Conservation (phyloP, 768 basidiomycete species). For the Leccinum sublutescens region DNA sequence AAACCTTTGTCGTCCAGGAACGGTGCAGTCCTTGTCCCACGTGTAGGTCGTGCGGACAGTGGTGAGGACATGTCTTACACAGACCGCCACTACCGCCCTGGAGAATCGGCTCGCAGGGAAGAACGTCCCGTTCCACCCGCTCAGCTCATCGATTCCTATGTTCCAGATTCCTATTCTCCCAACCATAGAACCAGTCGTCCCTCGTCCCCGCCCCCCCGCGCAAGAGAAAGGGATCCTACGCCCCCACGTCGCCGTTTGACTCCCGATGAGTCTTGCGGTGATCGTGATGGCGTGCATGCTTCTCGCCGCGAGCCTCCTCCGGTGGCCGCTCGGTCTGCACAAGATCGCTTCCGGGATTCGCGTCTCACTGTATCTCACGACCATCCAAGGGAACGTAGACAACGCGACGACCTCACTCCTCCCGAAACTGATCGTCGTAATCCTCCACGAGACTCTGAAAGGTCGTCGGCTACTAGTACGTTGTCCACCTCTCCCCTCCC, state of each 20-base stretch:
- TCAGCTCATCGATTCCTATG: slow-evolving; percentile 27
- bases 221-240: slow-evolving; percentile 25
- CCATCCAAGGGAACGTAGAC: slow-evolving; percentile 25
- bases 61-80: slow-evolving; percentile 45
- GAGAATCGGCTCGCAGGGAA: slow-evolving; percentile 28
- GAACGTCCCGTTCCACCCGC: slow-evolving; percentile 23
- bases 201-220: slow-evolving; percentile 22
- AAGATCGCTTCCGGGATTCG: slow-evolving; percentile 28
- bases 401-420: slow-evolving; percentile 24
- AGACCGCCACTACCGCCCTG: slow-evolving; percentile 68
- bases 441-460: slow-evolving; percentile 30
- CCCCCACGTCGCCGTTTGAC: slow-evolving; percentile 25
- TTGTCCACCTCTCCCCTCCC: slow-evolving; percentile 43
- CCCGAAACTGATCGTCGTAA: slow-evolving; percentile 22
- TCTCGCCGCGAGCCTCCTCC: slow-evolving; percentile 24
- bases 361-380: slow-evolving; percentile 13
- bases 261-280: slow-evolving; percentile 20
- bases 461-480: slow-evolving; percentile 44
- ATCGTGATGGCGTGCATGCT: slow-evolving; percentile 18
- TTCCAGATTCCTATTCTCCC: slow-evolving; percentile 30
- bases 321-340: slow-evolving; percentile 12
- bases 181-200: slow-evolving; percentile 20
- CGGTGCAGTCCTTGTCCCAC: slow-evolving; percentile 21
- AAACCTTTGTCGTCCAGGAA: slow-evolving; percentile 24
- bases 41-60: slow-evolving; percentile 30